A percentile compares a stretch with the other conserved stretches of the same genome.
phyloP scores from a whole-genome alignment of 176 grass and related monocot genomes.

The Oryza glumipatula region DNA sequence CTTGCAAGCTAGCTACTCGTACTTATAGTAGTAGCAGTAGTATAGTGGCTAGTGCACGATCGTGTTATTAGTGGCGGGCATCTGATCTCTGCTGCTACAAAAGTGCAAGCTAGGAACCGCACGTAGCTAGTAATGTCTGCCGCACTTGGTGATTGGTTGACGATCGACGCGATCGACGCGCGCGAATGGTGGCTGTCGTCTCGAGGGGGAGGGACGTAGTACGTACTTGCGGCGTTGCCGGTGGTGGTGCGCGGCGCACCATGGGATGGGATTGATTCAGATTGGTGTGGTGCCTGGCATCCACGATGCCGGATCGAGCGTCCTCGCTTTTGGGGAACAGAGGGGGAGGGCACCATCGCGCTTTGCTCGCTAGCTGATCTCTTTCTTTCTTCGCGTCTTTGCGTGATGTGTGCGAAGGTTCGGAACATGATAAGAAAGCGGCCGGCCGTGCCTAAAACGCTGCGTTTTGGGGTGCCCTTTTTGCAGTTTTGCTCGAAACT shows the following conservation, averaged over 20 bases:
- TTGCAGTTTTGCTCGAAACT: background rate
- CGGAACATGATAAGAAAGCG: conserved; percentile 39
- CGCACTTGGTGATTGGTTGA: conserved; percentile 23
- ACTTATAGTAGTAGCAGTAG: conserved; percentile 28
- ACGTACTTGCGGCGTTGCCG: conserved; percentile 13
- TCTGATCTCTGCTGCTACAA: background rate
- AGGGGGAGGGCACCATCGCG: conserved; percentile 2
- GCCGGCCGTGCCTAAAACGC: background rate
- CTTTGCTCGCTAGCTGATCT: background rate
- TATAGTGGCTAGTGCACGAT: background rate
- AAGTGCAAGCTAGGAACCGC: background rate
- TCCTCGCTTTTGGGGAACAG: conserved; percentile 53
- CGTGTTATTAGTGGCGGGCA: background rate
- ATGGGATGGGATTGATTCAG: background rate
- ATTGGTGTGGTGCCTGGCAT: background rate
- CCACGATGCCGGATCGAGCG: conserved; percentile 1
- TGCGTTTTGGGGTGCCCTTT: background rate
- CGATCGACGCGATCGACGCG: too few species aligned
- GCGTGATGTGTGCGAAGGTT: conserved; percentile 49
- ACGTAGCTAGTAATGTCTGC: background rate
- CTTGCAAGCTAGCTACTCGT: background rate
- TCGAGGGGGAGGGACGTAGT: background rate
- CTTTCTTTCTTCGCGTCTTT: conserved; percentile 28
- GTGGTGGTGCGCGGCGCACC: conserved; percentile 49
- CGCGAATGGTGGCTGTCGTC: conserved; percentile 26